These are phyloP conservation scores for Kurtzmaniella natalensis DNA, from an alignment of 1,139 yeast genomes.

Conservation along the genomic window DNA sequence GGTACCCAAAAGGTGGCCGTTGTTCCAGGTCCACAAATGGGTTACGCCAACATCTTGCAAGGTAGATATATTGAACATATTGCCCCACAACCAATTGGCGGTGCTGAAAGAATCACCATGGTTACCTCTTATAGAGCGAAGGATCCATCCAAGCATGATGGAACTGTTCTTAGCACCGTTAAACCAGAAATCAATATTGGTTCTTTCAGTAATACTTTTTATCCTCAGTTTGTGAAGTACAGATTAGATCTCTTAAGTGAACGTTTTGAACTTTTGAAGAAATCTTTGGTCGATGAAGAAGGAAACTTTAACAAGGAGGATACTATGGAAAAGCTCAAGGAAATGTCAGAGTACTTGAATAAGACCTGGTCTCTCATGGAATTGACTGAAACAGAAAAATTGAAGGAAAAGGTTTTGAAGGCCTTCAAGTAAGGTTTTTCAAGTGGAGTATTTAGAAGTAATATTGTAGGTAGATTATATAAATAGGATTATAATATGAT, in stretches of 20 bases:
- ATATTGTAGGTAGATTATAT: too few species aligned
- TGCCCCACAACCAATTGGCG: constrained; percentile 28
- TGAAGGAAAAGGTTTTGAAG: not conserved
- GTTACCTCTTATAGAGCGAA: constrained; percentile 41
- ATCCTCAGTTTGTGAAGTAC: constrained; percentile 40
- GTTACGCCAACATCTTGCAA: constrained; percentile 30
- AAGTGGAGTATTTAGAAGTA: too few species aligned
- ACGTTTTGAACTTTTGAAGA: constrained; percentile 29
- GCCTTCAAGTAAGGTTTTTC: too few species aligned
- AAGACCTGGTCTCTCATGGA: constrained; percentile 48
- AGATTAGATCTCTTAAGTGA: constrained; percentile 32
- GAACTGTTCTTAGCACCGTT: constrained; percentile 35
- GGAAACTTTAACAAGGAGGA: constrained; percentile 37
- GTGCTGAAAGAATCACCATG: constrained; percentile 24
- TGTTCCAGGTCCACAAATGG: constrained; percentile 29
- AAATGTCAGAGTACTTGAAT: constrained; percentile 33
- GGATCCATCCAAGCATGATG: constrained; percentile 31
- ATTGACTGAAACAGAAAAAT: constrained; percentile 25
- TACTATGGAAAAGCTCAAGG: constrained; percentile 31
- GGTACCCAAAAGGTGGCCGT: constrained; percentile 24
- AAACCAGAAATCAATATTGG: constrained; percentile 35
- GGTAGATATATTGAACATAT: constrained; percentile 32
- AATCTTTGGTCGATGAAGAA: constrained; percentile 14
- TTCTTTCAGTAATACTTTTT: constrained; percentile 34
- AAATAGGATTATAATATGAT: too few species aligned